phyloP scores from a whole-genome alignment of 2,329 filamentous ascomycete species.

The Gaeumannomyces tritici region DNA sequence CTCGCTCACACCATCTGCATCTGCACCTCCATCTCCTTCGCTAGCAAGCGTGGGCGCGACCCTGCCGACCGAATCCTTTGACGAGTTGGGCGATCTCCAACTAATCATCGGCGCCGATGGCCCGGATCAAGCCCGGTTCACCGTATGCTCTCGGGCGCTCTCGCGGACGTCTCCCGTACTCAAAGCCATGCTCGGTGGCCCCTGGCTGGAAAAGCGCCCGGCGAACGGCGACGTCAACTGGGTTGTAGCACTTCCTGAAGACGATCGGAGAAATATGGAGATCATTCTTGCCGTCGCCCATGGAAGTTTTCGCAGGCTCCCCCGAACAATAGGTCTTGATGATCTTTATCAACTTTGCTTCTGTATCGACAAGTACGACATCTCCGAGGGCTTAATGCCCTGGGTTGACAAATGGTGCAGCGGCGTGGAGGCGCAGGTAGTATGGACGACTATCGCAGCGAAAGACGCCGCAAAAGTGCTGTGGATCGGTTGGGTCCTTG shows the following conservation, averaged over 20 bases:
- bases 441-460: no score
- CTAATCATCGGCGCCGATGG: not conserved
- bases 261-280: not conserved
- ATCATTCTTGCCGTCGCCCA: not conserved
- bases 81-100: not conserved
- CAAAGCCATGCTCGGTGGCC: not conserved
- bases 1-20: no score
- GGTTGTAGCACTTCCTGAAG: not conserved
- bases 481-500: not conserved
- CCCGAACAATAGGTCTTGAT: not conserved
- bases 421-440: no score
- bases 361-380: not conserved
- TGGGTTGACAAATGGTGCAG: not conserved
- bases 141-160: not conserved
- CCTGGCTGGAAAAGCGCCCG: not conserved
- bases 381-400: not conserved
- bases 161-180: not conserved
- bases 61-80: not conserved
- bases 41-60: not conserved
- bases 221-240: not conserved
- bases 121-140: not conserved
- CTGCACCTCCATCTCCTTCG: not conserved
- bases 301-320: not conserved
- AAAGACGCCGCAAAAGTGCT: not conserved
- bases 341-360: not conserved